phyloP scores from a whole-genome alignment of 2,329 filamentous ascomycete species.

The Monosporascus sp. region DNA sequence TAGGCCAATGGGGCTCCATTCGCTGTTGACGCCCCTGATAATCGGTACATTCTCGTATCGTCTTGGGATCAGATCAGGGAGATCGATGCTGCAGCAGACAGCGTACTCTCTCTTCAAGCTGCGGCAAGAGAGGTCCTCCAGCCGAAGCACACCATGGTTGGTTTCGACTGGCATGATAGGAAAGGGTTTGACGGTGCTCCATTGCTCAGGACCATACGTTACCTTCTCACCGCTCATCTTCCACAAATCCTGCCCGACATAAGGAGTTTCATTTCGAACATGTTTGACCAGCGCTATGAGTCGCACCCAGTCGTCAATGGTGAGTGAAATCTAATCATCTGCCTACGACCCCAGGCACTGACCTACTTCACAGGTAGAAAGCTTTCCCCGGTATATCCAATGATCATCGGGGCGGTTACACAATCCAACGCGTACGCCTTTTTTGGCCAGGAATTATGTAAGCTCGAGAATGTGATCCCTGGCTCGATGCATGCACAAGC shows the following conservation, averaged over 20 bases:
- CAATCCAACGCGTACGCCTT: not conserved
- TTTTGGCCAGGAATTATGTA: not conserved
- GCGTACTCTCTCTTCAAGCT: constrained; percentile 3
- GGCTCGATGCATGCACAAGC: not conserved
- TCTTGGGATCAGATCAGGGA: constrained; percentile 4
- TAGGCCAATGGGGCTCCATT: not conserved
- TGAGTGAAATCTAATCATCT: not conserved
- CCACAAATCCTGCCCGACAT: not conserved
- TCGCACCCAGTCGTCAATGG: not conserved
- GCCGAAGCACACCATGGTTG: constrained; percentile 14
- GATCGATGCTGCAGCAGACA: constrained; percentile 1
- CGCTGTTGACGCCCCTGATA: not conserved
- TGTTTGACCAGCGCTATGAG: not conserved
- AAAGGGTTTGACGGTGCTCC: constrained; percentile 18
- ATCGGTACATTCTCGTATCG: not conserved
- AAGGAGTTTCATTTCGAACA: not conserved
- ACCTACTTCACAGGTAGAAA: not conserved
- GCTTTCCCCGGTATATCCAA: not conserved
- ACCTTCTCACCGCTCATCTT: constrained; percentile 12
- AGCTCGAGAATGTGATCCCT: not conserved
- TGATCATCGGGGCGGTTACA: not conserved
- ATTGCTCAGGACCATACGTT: constrained; percentile 11
- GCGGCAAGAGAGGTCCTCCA: constrained; percentile 8
- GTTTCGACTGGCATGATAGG: constrained; percentile 21
- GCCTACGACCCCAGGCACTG: not conserved